phyloP scores from a whole-genome alignment of 345 rosid species.

The Lepidium didymum region DNA sequence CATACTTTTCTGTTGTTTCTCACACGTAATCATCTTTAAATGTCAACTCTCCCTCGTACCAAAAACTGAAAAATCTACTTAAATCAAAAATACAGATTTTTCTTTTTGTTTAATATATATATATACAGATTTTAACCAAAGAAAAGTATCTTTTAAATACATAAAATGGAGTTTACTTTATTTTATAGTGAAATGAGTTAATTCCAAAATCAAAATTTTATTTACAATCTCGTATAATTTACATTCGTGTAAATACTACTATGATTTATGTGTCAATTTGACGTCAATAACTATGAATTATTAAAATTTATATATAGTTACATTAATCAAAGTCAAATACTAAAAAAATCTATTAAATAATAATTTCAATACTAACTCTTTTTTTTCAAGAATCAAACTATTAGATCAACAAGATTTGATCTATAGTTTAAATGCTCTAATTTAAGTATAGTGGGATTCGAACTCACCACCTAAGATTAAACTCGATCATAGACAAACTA shows the following conservation, averaged over 20 bases:
- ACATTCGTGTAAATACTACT: too few species aligned
- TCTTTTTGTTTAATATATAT: too few species aligned
- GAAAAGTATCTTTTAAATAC: neutral
- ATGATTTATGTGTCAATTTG: too few species aligned
- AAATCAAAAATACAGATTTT: neutral
- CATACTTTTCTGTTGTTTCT: neutral
- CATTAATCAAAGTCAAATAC: neutral
- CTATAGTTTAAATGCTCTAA: too few species aligned
- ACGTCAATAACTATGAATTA: too few species aligned
- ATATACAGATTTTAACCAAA: neutral
- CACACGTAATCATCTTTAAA: constrained; percentile 5
- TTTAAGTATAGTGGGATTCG: too few species aligned
- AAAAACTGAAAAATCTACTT: neutral
- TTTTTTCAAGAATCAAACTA: too few species aligned
- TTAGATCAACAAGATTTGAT: too few species aligned
- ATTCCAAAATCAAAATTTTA: neutral
- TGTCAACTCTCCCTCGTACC: constrained; percentile 16
- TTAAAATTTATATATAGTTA: neutral
- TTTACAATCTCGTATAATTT: neutral
- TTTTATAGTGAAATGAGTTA: neutral
- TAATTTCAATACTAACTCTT: too few species aligned
- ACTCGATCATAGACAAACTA: too few species aligned
- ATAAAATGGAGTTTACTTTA: neutral
- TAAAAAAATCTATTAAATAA: neutral
- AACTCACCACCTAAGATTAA: too few species aligned